Percentiles rank a stretch among this genome's conserved stretches.
Evolutionary conservation across 768 basidiomycete genomes (phyloP).

Genomic region (Tricholomella constricta): DNA sequence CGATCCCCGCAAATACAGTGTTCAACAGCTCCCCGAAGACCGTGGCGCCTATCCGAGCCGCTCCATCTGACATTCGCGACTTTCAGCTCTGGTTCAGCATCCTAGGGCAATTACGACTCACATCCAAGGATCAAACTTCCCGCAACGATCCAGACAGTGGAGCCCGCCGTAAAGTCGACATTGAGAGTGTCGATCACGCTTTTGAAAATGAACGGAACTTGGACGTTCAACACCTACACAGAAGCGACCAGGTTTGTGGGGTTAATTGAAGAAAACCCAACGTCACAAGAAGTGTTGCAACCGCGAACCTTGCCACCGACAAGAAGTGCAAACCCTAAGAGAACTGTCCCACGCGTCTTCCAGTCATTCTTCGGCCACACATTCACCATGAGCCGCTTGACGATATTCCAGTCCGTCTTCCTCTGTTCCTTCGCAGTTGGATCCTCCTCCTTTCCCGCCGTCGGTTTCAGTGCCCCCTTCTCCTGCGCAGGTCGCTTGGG

Average conservation of each 20-base stretch:
- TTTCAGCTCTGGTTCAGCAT: slow-evolving; percentile 2
- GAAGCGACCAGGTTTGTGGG: too few relatives aligned
- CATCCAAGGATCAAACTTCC: slow-evolving; percentile 92
- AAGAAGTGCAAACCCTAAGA: slow-evolving; percentile 79
- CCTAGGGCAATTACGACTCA: slow-evolving; percentile 42
- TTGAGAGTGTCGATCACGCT: slow-evolving; percentile 87
- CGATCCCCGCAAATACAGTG: slow-evolving; percentile 94
- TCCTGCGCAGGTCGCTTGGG: slow-evolving; percentile 1
- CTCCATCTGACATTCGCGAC: slow-evolving; percentile 64
- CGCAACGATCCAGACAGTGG: slow-evolving; percentile 89
- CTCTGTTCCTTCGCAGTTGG: slow-evolving; percentile 55
- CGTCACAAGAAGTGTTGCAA: slow-evolving; percentile 1
- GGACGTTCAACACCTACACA: slow-evolving; percentile 94
- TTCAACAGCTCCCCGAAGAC: slow-evolving; percentile 92
- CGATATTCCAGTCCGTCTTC: slow-evolving; percentile 82
- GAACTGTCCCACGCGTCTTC: slow-evolving; percentile 78
- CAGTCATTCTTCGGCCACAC: slow-evolving; percentile 92
- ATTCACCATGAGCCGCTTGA: slow-evolving; percentile 79
- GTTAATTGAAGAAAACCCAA: background rate
- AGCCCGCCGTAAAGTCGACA: slow-evolving; percentile 67
- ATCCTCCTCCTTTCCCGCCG: slow-evolving; percentile 5
- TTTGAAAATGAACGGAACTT: slow-evolving; percentile 98
- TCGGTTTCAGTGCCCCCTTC: background rate
- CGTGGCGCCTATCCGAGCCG: slow-evolving; percentile 86
- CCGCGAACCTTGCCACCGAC: slow-evolving; percentile 86